Evolutionary conservation across 169 alveolate species (phyloP).

Genomic region (Eimeria falciformis): DNA sequence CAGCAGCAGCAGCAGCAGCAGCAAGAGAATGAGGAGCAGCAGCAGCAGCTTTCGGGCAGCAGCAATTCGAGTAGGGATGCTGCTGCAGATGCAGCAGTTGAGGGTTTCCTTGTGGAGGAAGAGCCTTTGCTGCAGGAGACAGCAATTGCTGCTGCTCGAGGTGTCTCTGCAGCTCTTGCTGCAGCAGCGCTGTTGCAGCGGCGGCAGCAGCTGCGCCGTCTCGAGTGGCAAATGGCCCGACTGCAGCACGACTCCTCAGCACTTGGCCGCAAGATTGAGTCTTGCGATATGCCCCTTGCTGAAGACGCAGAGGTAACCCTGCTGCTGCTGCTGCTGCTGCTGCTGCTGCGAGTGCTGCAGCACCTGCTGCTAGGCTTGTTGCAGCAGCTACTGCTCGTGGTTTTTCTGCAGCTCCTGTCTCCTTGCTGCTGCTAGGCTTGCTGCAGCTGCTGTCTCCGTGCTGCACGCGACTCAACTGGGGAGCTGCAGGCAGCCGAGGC

Average conservation of each 20-base stretch:
- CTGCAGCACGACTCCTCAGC: conserved; percentile 50
- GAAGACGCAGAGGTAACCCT: conserved; percentile 46
- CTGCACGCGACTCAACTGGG: not conserved
- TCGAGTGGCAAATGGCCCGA: not conserved
- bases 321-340: conserved; percentile 52
- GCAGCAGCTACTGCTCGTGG: not conserved
- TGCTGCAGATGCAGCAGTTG: conserved; percentile 30
- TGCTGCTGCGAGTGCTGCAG: not conserved
- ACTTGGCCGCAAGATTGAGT: conserved; percentile 10
- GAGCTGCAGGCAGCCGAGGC: not conserved
- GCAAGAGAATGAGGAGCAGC: not conserved
- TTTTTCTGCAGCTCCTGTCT: too few species aligned
- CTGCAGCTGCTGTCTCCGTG: conserved; percentile 9
- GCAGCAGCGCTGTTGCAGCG: conserved; percentile 68
- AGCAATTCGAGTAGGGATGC: not conserved
- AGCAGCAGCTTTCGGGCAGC: conserved; percentile 5
- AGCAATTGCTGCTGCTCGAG: conserved; percentile 55
- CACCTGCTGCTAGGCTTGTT: not conserved
- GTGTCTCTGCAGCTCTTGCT: conserved; percentile 56
- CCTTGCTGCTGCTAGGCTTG: not conserved
- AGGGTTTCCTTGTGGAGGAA: conserved; percentile 35
- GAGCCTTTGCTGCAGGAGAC: conserved; percentile 62
- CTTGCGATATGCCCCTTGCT: conserved; percentile 35
- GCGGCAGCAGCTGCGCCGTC: conserved; percentile 57
- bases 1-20: conserved; percentile 35